Conservation (phyloP, 352 stramenopile genomes). For the Globisporangium viniferum region DNA sequence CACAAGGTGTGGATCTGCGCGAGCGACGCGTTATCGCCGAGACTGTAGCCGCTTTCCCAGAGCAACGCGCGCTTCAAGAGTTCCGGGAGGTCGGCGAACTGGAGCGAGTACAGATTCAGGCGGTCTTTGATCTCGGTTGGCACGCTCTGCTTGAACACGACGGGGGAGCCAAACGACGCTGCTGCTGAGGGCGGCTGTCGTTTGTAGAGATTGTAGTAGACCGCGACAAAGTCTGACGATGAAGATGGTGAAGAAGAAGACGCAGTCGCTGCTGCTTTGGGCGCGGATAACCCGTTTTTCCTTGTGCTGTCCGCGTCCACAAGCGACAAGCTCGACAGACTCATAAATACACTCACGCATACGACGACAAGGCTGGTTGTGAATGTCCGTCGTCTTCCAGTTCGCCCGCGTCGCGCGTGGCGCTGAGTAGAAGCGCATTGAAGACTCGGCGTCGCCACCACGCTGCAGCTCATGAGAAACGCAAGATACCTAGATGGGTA, state of each 20-base stretch:
- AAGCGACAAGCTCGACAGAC: background rate
- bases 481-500: background rate
- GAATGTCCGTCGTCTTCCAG: background rate
- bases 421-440: background rate
- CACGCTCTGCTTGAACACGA: conserved; percentile 13
- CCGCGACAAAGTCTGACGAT: conserved; percentile 9
- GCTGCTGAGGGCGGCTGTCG: too few relatives aligned
- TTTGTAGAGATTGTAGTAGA: conserved; percentile 4
- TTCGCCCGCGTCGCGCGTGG: background rate
- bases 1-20: conserved; percentile 29
- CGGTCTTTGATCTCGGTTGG: conserved; percentile 14
- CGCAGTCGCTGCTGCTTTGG: background rate
- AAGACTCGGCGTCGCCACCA: background rate
- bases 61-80: conserved; percentile 52
- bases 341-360: background rate
- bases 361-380: background rate
- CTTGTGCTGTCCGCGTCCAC: background rate
- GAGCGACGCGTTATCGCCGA: conserved; percentile 16
- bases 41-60: conserved; percentile 51
- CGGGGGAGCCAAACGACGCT: background rate
- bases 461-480: background rate
- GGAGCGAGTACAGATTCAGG: conserved; percentile 12
- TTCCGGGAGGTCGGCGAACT: conserved; percentile 23
- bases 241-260: background rate
- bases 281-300: background rate